Evolutionary conservation across 2,329 filamentous ascomycete genomes (phyloP), one percentile per base, ranked within the genome.

Genomic region (Ophiostoma perfectum): DNA sequence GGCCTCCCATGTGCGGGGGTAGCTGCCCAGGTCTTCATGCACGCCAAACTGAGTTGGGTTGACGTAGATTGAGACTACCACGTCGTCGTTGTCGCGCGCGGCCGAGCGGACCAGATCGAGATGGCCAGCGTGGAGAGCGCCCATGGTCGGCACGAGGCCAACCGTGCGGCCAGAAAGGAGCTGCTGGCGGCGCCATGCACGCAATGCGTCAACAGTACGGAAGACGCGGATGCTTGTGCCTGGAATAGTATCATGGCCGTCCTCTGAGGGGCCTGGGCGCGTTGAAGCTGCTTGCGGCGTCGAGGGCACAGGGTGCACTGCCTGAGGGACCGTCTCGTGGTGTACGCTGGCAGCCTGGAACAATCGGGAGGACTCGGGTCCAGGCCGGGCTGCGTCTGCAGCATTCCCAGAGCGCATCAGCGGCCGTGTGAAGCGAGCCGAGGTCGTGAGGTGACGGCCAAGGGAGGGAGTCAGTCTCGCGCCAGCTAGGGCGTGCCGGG

Each of bases 1-100:
- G 55, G 84, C 78, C 14, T 90, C 88, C 92, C 93, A 97, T 2
- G 93, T 97, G 68, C 91, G 88, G 0, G 95, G 95, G 77, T 99
- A 99, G 71, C 88, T 92, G 60, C 86, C 86, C 27, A 99, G 83
- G 76, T 99, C 95, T 78, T 99, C 95, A 68, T 88, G 86, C 36
- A 92, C 81, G 44, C 94, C 94, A 76, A 99, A 99, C 78, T 99
- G 95, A 0, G 95, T 95, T 4, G 95, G 95, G 78, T 99, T 99
- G 75, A 99, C 91, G 78, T 94, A 99, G 73, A 98, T 89, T 76
- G 90, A 93, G 68, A 99, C 91, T 71, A 97, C 88, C 68, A 98
- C 91, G 73, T 93, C 86, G 72, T 91, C 90, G 79, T 93, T 95
- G 74, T 96, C 92, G 64, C 83, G 82, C 1, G 93, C 93, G 3